Conservation (phyloP, 2,329 filamentous ascomycete genomes). For the Aspergillus tubingensis region DNA sequence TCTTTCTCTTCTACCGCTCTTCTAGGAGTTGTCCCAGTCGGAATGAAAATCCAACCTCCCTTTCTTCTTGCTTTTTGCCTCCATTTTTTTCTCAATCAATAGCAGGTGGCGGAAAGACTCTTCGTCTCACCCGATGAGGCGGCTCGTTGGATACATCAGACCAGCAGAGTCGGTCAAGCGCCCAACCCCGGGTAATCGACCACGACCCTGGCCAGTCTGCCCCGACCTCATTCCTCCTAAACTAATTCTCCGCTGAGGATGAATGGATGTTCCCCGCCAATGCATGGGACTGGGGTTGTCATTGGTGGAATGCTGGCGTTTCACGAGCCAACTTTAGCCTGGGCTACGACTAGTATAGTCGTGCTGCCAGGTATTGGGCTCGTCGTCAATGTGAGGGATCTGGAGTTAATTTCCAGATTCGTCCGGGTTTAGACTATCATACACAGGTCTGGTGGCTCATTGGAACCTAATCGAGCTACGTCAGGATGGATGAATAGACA, state of each 20-base stretch:
- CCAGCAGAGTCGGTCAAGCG: constrained; percentile 12
- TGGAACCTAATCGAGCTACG: constrained; percentile 5
- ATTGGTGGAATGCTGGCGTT: constrained; percentile 9
- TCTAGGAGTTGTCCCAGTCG: background rate
- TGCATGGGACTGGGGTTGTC: background rate
- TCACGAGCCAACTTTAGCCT: constrained; percentile 4
- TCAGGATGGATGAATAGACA: background rate
- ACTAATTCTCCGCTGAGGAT: constrained; percentile 14
- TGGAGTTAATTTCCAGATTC: constrained; percentile 7
- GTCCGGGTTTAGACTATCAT: background rate
- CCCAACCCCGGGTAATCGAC: constrained; percentile 11
- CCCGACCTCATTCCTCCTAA: background rate
- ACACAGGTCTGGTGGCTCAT: background rate
- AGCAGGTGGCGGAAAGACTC: background rate
- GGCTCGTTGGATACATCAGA: constrained; percentile 12
- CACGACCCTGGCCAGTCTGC: constrained; percentile 4
- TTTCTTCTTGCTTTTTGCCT: background rate
- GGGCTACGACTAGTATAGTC: background rate
- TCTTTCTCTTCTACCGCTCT: background rate
- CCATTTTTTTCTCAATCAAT: background rate
- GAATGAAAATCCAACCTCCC: background rate
- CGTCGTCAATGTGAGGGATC: constrained; percentile 12
- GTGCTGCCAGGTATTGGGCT: background rate
- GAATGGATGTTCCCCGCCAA: background rate
- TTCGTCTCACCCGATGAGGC: constrained; percentile 3